Evolutionary conservation across 257 asterid species (phyloP), one percentile per base, ranked within the genome.

Genomic region (Osmanthus fragrans): DNA sequence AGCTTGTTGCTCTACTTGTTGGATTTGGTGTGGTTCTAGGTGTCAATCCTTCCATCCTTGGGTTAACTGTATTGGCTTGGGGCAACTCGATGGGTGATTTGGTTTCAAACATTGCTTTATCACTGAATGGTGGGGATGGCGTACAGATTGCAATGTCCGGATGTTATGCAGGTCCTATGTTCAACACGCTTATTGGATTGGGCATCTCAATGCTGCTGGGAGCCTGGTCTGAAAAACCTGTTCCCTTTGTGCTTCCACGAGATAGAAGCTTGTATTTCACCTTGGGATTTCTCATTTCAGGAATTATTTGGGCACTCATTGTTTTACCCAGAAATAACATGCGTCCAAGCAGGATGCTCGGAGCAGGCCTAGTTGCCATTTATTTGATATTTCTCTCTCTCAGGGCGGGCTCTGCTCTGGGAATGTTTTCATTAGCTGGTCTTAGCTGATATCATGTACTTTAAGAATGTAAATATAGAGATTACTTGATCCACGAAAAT

Each of bases 71-170:
- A 19, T 73, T 87, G 81, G 90, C 90, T 15, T 47, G 58, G 58
- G 58, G 58, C 58, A 47, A 47, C n/a, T 47, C 58, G 8, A 47
- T 47, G 58, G 90, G 90, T 7, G 90, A 87, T 82, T 80, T 87
- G 76, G 90, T 87, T 58, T 87, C 90, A 69, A 87, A 87, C 73
- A 80, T 81, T 70, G 88, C 87, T 25, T 72, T 87, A 77, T 87
- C 90, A 23, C 45, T 83, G 73, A 85, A 85, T 72, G 87, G 90
- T 19, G 86, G 85, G 19, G 89, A 85, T 30, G 87, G 90, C 1
- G 87, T 87, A 70, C 90, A 87, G 85, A 87, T 87, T 71, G 89
- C 90, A 27, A 79, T 85, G 70, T 87, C 89, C 9, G 90, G 90
- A 73, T 87, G 90, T 73, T 87, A 85, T 64, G 90, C 90, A 21